Percentiles rank a stretch among this genome's conserved stretches.
Conservation (phyloP, 768 basidiomycete genomes). For the Pluteus cervinus region DNA sequence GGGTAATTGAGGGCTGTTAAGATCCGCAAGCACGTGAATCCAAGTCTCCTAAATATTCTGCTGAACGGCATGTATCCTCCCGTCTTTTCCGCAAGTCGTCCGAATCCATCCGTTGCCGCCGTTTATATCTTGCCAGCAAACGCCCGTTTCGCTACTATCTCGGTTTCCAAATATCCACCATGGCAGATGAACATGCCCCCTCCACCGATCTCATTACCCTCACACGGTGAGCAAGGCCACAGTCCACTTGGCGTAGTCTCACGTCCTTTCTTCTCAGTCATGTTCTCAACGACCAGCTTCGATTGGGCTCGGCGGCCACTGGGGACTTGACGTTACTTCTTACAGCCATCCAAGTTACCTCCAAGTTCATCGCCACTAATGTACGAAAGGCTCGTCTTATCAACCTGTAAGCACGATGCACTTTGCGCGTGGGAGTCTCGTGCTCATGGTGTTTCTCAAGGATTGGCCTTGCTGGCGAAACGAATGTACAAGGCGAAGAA, state of each 20-base stretch:
- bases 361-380: conserved; percentile 97
- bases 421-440: conserved; percentile 3
- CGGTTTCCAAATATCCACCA: conserved; percentile 20
- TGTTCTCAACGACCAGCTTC: conserved; percentile 81
- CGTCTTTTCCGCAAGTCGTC: conserved; percentile 8
- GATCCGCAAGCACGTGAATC: no score
- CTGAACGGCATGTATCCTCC: conserved; percentile 9
- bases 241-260: conserved; percentile 5
- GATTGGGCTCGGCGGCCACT: conserved; percentile 75
- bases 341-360: conserved; percentile 92
- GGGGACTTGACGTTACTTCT: conserved; percentile 94
- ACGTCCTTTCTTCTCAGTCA: conserved; percentile 44
- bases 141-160: conserved; percentile 8
- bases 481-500: conserved; percentile 96
- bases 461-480: conserved; percentile 95
- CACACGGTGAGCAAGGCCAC: conserved; percentile 77
- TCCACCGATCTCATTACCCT: conserved; percentile 89
- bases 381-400: conserved; percentile 96
- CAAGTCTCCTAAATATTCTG: no score
- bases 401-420: conserved; percentile 66
- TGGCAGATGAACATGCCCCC: conserved; percentile 61
- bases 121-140: no score
- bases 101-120: conserved; percentile 18
- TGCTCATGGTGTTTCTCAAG: conserved; percentile 31
- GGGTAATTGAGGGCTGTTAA: no score